Percentiles rank a stretch among this genome's conserved stretches.
Evolutionary conservation across 306 rosid species (phyloP).

Genomic region (Rosa lucieae): DNA sequence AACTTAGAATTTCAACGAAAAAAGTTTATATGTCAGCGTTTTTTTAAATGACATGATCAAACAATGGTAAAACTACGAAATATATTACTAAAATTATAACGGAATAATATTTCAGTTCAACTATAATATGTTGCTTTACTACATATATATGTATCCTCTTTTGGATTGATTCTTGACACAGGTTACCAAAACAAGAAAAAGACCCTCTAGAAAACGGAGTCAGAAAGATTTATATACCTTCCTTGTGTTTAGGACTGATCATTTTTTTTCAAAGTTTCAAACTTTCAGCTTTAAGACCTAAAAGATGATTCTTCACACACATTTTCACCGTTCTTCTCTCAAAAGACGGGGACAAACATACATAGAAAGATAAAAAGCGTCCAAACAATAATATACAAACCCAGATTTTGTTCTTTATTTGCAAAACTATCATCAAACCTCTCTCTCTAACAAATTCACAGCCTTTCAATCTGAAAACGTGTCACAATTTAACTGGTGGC

Average conservation of each 20-base stretch:
- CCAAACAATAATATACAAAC: background rate
- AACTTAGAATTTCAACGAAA: no score
- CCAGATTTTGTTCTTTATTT: background rate
- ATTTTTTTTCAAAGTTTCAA: background rate
- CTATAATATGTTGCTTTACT: no score
- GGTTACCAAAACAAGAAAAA: background rate
- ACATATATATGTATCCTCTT: no score
- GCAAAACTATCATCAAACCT: background rate
- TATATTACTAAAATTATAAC: no score
- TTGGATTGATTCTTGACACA: background rate
- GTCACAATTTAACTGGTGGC: constrained; percentile 16
- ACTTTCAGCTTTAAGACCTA: background rate
- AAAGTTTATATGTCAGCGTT: no score
- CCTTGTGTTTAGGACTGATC: background rate
- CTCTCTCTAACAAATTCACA: background rate
- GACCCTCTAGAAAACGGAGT: background rate
- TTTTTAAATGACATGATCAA: no score
- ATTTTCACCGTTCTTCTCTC: constrained; percentile 22
- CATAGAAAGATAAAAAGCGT: background rate
- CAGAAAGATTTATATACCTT: background rate
- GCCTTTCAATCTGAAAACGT: constrained; percentile 14
- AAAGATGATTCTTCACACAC: constrained; percentile 18
- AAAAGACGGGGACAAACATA: background rate
- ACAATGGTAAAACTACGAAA: no score
- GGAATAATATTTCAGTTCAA: no score